Evolutionary conservation across 208 protist species (phyloP).

Genomic region (Phytomonas sp.): DNA sequence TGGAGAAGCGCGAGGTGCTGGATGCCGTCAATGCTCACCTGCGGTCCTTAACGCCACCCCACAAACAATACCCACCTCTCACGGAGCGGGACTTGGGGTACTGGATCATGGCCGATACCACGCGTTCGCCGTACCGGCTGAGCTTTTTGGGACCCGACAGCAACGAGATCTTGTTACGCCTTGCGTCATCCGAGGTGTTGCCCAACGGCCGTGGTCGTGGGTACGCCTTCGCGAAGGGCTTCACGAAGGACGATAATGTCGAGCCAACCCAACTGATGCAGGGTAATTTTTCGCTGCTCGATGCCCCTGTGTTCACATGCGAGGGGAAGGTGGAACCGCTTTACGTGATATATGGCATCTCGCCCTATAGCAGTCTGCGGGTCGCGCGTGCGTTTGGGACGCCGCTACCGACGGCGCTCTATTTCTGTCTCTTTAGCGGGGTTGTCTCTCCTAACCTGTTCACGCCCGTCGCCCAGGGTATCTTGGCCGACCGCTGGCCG

Average conservation of each 20-base stretch:
- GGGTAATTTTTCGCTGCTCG: conserved; percentile 40
- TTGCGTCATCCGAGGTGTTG: conserved; percentile 10
- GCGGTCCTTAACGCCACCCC: not conserved
- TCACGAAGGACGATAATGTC: conserved; percentile 11
- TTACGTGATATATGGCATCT: conserved; percentile 25
- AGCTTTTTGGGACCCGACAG: conserved; percentile 16
- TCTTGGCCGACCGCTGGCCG: conserved; percentile 72
- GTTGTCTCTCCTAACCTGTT: conserved; percentile 53
- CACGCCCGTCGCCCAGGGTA: conserved; percentile 41
- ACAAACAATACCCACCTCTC: conserved; percentile 16
- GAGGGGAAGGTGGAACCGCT: conserved; percentile 25
- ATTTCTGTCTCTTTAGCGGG: conserved; percentile 59
- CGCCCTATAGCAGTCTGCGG: conserved; percentile 14
- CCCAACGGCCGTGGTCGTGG: conserved; percentile 12
- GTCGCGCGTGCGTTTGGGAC: conserved; percentile 30
- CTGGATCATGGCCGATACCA: conserved; percentile 24
- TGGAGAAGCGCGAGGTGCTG: conserved; percentile 48
- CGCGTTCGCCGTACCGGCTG: conserved; percentile 20
- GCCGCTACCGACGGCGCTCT: conserved; percentile 45
- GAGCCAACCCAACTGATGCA: conserved; percentile 22
- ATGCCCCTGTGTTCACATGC: conserved; percentile 41
- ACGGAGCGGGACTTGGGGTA: conserved; percentile 29
- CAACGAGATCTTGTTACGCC: conserved; percentile 13
- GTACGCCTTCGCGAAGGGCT: conserved; percentile 21
- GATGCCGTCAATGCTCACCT: conserved; percentile 30